Evolutionary conservation across 1,139 yeast genomes (phyloP).

Genomic region (Nakaseomyces sp.): DNA sequence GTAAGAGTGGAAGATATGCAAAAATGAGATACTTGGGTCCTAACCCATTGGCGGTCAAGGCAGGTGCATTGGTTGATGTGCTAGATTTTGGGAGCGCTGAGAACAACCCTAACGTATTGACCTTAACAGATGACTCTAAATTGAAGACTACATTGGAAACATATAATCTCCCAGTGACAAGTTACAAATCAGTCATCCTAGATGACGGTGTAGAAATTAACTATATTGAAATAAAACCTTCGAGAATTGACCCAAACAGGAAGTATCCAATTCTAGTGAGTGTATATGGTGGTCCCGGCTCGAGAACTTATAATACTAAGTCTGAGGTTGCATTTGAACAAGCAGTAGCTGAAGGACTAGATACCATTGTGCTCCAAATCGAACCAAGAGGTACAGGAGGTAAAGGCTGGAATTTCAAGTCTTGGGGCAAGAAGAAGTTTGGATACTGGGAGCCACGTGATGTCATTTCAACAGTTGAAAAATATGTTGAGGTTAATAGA

Average conservation of each 20-base stretch:
- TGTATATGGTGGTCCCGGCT: conserved; percentile 93
- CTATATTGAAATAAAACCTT: conserved; percentile 69
- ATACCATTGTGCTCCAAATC: conserved; percentile 68
- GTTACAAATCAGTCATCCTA: conserved; percentile 41
- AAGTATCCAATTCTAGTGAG: conserved; percentile 76
- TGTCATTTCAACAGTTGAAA: conserved; percentile 54
- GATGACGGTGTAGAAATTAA: conserved; percentile 47
- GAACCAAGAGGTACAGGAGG: conserved; percentile 97
- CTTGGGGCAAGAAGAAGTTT: conserved; percentile 58
- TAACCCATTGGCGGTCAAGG: conserved; percentile 20
- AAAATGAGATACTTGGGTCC: conserved; percentile 25
- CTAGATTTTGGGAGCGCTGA: conserved; percentile 13
- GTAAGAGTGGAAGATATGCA: conserved; percentile 27
- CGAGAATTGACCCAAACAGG: conserved; percentile 46
- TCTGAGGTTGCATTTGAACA: conserved; percentile 60
- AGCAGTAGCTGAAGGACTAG: conserved; percentile 55
- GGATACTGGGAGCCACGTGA: conserved; percentile 90
- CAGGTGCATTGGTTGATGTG: conserved; percentile 21
- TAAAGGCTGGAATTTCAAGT: conserved; percentile 67
- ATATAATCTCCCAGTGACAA: conserved; percentile 49
- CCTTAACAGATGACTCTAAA: conserved; percentile 27
- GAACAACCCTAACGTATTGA: conserved; percentile 12
- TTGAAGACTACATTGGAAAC: conserved; percentile 27
- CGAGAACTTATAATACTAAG: conserved; percentile 55
- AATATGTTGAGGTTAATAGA: conserved; percentile 45